Conservation (phyloP, 768 basidiomycete genomes). For the Tylopilus rubrobrunneus region DNA sequence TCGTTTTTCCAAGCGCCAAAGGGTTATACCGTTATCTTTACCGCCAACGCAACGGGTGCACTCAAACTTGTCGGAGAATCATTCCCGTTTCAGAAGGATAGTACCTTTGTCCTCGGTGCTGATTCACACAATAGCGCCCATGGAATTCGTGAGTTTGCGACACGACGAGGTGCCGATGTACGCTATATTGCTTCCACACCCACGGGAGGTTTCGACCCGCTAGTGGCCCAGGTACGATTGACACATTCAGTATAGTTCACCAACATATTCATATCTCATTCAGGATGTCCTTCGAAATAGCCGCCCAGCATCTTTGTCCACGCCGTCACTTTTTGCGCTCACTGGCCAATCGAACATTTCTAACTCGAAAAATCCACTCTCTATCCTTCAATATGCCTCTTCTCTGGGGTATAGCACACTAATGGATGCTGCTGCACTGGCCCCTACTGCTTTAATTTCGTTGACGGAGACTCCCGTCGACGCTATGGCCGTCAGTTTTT, state of each 20-base stretch:
- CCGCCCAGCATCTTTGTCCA: constrained; percentile 35
- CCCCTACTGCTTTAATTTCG: constrained; percentile 68
- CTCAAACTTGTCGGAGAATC: constrained; percentile 81
- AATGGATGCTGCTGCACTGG: constrained; percentile 78
- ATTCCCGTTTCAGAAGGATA: constrained; percentile 60
- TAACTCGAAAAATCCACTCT: constrained; percentile 67
- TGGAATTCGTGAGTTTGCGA: constrained; percentile 73
- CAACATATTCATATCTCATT: background rate
- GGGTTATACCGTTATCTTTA: constrained; percentile 80
- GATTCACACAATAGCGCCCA: constrained; percentile 87
- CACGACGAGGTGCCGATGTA: constrained; percentile 48
- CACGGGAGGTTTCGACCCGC: constrained; percentile 59
- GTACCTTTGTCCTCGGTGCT: constrained; percentile 62
- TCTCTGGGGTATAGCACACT: constrained; percentile 69
- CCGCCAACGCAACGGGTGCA: constrained; percentile 73
- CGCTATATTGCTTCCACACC: constrained; percentile 47
- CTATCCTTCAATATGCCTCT: constrained; percentile 59
- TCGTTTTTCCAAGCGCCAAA: constrained; percentile 73
- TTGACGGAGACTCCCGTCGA: constrained; percentile 66
- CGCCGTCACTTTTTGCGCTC: constrained; percentile 63
- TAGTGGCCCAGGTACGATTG: constrained; percentile 53
- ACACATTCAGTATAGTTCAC: no score
- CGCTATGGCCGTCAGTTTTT: constrained; percentile 80
- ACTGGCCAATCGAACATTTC: constrained; percentile 83
- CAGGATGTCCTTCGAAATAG: constrained; percentile 53